Evolutionary conservation across 2,329 filamentous ascomycete species (phyloP), one percentile per base, ranked within the genome.

Genomic region (Alternaria hordeiaustralica): DNA sequence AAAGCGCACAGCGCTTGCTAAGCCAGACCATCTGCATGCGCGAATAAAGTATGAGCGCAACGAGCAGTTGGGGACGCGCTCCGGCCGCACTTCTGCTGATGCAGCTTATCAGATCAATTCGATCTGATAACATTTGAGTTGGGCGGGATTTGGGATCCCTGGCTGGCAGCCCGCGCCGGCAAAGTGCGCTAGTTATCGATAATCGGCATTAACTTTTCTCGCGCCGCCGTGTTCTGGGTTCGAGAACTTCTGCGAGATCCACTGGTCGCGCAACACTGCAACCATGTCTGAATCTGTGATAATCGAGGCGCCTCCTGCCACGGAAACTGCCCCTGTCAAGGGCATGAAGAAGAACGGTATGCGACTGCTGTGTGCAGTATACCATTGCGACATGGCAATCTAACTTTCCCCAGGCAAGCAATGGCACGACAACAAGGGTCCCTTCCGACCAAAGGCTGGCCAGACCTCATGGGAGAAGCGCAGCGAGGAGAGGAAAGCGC

Each of bases 301-400:
- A 64, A 68, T 63, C 23, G 54, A 89, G 84, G 85, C 84, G 28
- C 75, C 76, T 50, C 76, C 76, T 28, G 71, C 80, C 10, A 77
- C 79, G 59, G 74, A 81, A 62, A 63, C 79, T 60, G 66, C 68
- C 70, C 55, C 77, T 74, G 71, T 78, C 76, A 60, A 83, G 82
- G 80, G 93, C 67, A 90, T 96, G 87, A 91, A 93, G 73, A 91
- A 91, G 80, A 97, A 97, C 84, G 93, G 93, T 95, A 84, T 25
- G 46, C 44, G 57, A 49, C 33, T 3, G 15, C 5, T 10, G 15
- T 21, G 18, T 18, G n/a, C 4, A 5, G 18, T 5, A 15, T 7
- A 15, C 30, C 30, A 3, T 58, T 26, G 61, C 41, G 28, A 45
- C 30, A 69, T 60, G 58, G 44, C 54, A 46, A 47, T 47, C 69